Percentiles rank a stretch among this genome's conserved stretches.
phyloP scores from a whole-genome alignment of 805 yeast genomes.

The Metschnikowia bowlesiae region DNA sequence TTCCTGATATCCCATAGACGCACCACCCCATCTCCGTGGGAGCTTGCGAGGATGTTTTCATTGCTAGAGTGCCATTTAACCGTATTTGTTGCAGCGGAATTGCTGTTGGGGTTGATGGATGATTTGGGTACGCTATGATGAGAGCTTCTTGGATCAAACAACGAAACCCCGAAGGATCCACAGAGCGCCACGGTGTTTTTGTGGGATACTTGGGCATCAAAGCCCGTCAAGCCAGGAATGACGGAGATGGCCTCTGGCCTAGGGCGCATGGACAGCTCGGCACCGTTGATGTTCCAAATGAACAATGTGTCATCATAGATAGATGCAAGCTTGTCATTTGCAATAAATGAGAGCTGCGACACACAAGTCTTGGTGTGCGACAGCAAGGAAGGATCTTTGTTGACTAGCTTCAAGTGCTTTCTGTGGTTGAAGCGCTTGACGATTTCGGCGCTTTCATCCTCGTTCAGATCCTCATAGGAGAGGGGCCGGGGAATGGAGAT shows the following conservation, averaged over 20 bases:
- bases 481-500: constrained; percentile 53
- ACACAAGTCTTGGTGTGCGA: constrained; percentile 23
- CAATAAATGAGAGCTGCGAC: constrained; percentile 24
- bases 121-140: constrained; percentile 32
- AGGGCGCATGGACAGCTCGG: constrained; percentile 36
- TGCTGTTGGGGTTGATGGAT: constrained; percentile 10
- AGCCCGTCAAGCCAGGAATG: constrained; percentile 45
- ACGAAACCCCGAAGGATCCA: constrained; percentile 69
- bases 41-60: constrained; percentile 60
- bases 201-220: constrained; percentile 31
- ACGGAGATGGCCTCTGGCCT: constrained; percentile 52
- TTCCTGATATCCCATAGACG: constrained; percentile 75
- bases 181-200: constrained; percentile 50
- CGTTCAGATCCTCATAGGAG: constrained; percentile 13
- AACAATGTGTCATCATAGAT: constrained; percentile 67
- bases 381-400: constrained; percentile 20
- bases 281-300: constrained; percentile 68
- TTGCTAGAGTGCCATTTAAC: constrained; percentile 64
- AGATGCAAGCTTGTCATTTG: constrained; percentile 49
- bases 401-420: constrained; percentile 47
- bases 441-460: constrained; percentile 60
- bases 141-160: constrained; percentile 62
- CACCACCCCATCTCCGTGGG: constrained; percentile 52
- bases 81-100: constrained; percentile 29
- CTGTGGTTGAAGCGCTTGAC: constrained; percentile 75